phyloP scores from a whole-genome alignment of 2,329 filamentous ascomycete species.

The Aspergillus flavus region DNA sequence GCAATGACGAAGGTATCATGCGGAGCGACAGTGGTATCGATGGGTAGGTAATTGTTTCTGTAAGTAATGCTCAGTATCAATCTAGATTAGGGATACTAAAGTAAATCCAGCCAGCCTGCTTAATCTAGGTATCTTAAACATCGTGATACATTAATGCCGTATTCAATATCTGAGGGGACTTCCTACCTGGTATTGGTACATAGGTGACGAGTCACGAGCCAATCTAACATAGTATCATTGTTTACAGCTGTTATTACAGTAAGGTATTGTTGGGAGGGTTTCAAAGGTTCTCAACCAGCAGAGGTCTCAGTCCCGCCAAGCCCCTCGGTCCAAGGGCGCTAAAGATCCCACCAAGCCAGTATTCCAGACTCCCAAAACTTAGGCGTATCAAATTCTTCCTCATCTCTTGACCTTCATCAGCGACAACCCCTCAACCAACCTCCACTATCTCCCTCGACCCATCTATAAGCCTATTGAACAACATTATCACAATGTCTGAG shows the following conservation, averaged over 20 bases:
- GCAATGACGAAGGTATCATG: background rate
- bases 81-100: background rate
- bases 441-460: conserved; percentile 14
- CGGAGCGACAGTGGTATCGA: background rate
- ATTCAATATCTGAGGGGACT: background rate
- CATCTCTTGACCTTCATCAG: conserved; percentile 30
- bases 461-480: conserved; percentile 15
- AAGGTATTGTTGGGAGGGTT: conserved; percentile 33
- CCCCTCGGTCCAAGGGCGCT: conserved; percentile 44
- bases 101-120: background rate
- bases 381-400: conserved; percentile 42
- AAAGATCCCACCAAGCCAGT: conserved; percentile 45
- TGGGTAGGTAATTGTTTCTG: background rate
- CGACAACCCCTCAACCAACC: conserved; percentile 26
- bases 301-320: conserved; percentile 41
- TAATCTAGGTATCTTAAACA: background rate
- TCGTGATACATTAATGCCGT: background rate
- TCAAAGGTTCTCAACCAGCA: conserved; percentile 34
- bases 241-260: conserved; percentile 6
- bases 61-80: background rate
- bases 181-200: background rate
- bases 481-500: conserved; percentile 59
- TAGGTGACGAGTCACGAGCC: background rate
- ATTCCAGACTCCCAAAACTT: conserved; percentile 39
- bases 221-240: background rate